phyloP scores from a whole-genome alignment of 2,329 filamentous ascomycete species.

The Metarhizium brunneum region DNA sequence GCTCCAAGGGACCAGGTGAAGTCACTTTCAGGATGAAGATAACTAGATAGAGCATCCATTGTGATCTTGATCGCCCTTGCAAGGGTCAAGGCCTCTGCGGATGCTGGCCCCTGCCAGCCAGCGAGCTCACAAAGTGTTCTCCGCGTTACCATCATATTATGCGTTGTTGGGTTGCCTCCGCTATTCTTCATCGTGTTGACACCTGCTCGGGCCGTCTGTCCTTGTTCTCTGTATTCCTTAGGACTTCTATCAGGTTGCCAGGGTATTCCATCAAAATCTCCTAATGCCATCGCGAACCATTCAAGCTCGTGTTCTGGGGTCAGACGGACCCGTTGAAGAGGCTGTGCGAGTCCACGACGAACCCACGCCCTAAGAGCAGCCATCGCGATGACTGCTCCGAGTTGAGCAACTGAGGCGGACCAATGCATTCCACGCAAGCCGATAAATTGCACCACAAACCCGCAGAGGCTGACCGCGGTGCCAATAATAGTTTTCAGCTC shows the following conservation, averaged over 20 bases:
- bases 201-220: neutral
- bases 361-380: neutral
- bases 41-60: neutral
- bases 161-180: neutral
- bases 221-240: neutral
- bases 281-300: neutral
- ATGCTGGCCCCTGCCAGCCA: neutral
- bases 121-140: neutral
- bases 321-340: neutral
- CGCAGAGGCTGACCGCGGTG: conserved; percentile 10
- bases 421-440: conserved; percentile 6
- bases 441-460: conserved; percentile 20
- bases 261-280: neutral
- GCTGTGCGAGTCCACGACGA: neutral
- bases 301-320: neutral
- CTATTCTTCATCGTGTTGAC: neutral
- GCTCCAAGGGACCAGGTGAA: too few relatives aligned
- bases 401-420: neutral
- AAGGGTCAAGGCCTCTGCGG: neutral
- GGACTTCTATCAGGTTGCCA: neutral
- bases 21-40: too few relatives aligned
- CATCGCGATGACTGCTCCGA: neutral
- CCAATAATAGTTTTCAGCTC: conserved; percentile 10
- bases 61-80: neutral
- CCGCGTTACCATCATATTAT: neutral